These are phyloP conservation scores for Entomortierella lignicola DNA, from an alignment of 192 early-diverging fungal species.

Conservation along the genomic window DNA sequence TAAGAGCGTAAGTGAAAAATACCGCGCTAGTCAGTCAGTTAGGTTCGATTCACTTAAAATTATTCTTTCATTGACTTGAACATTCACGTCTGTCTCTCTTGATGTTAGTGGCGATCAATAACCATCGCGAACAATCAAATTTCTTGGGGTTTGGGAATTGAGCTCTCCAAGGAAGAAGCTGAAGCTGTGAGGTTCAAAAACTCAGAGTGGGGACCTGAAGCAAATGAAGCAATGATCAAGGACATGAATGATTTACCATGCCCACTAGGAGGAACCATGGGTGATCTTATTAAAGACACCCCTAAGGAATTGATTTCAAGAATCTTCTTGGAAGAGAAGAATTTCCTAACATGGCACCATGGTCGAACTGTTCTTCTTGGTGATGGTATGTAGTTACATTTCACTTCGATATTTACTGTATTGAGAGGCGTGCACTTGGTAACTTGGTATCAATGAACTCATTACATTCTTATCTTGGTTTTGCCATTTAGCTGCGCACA, in stretches of 20 bases:
- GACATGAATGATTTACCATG: not conserved
- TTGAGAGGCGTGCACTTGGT: no score
- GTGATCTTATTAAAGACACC: not conserved
- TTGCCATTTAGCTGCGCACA: no score
- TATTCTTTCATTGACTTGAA: not conserved
- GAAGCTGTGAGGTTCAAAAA: not conserved
- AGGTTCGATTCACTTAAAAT: not conserved
- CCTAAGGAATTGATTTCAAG: not conserved
- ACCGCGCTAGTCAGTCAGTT: not conserved
- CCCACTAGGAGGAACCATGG: not conserved
- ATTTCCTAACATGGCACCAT: not conserved
- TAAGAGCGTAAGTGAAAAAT: not conserved
- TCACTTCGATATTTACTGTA: no score
- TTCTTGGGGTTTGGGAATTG: not conserved
- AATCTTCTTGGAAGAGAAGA: not conserved
- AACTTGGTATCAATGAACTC: not conserved
- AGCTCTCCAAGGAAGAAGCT: not conserved
- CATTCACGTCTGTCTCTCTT: not conserved
- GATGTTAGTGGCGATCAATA: not conserved
- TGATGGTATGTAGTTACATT: not conserved
- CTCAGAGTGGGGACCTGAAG: not conserved
- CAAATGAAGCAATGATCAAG: not conserved
- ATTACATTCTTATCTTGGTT: no score
- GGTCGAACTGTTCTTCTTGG: constrained; percentile 1
- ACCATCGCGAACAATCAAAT: not conserved